Evolutionary conservation across 306 rosid species (phyloP), one percentile per base, ranked within the genome.

Genomic region (Begonia masoniana): DNA sequence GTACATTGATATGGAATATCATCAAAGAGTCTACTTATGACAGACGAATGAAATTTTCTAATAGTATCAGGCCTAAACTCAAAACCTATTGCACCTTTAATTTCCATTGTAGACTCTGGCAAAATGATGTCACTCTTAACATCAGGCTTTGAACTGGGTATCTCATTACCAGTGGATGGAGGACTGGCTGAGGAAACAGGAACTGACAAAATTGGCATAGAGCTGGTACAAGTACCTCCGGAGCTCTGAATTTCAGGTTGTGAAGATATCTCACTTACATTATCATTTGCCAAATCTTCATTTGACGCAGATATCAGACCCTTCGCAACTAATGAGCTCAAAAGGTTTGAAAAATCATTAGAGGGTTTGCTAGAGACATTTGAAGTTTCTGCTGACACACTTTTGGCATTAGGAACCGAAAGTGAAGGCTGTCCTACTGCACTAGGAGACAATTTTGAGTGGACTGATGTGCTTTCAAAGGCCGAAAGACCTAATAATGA

Each of bases 251-350:
- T 80, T 64, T 79, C 66, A 39, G 51, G 65, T 64, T 62, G 78
- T 41, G 57, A 41, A 13, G 39, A 73, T 56, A 35, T 54, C 60
- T 75, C 72, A 49, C 68, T 50, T 64, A 85, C 52, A 13, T 63
- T 71, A 50, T 4, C 58, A 48, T 68, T 54, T 10, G 60, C 48
- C 14, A 69, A 50, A 57, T 79, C 95, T 2, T 73, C 54, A 54
- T 82, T 82, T 47, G 77, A 70, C 16, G 95, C 77, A 17, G 87
- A 82, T 59, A 88, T 84, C 69, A 88, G 74, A 54, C 97, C 97
- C 71, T 82, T 79, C 1, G 86, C 93, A 62, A 88, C 97, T 66
- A 88, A 76, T 41, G 95, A 82, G 70, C 84, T 88, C 69, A 88
- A 60, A 59, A 88, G 88, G 76, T 66, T 74, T 57, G 95, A 74